Evolutionary conservation across 805 yeast genomes (phyloP).

Genomic region (Kodamaea kaohsiungensis): DNA sequence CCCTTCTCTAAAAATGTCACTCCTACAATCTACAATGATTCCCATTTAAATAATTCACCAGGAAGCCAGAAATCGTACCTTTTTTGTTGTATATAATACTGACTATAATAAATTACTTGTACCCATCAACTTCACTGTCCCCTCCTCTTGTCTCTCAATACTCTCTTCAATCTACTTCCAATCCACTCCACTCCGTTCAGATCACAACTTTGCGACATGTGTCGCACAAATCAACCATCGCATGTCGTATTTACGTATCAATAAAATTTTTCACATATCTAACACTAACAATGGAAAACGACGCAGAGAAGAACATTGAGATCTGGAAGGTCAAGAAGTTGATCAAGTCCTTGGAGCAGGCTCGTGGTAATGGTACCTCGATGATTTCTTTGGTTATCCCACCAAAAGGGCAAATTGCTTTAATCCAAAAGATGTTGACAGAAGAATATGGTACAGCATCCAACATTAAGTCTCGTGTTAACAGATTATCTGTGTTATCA

Average conservation of each 20-base stretch:
- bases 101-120: no score
- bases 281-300: constrained; percentile 42
- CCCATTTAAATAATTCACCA: no score
- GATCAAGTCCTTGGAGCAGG: constrained; percentile 80
- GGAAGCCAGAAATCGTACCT: no score
- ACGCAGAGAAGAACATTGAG: constrained; percentile 89
- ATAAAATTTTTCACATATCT: constrained; percentile 5
- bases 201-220: background rate
- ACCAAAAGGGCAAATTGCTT: constrained; percentile 90
- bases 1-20: no score
- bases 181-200: no score
- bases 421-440: constrained; percentile 85
- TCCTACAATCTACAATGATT: no score
- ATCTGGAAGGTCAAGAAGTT: constrained; percentile 98
- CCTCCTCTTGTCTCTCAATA: no score
- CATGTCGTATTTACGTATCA: background rate
- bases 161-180: no score
- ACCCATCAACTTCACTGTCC: no score
- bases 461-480: constrained; percentile 96
- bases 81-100: no score
- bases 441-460: constrained; percentile 99
- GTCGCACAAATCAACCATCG: background rate
- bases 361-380: constrained; percentile 98
- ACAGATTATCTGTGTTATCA: constrained; percentile 89
- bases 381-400: constrained; percentile 97